Percentiles rank a stretch among this genome's conserved stretches.
Conservation (phyloP, 2,329 filamentous ascomycete genomes). For the Simplicillium aogashimaense region DNA sequence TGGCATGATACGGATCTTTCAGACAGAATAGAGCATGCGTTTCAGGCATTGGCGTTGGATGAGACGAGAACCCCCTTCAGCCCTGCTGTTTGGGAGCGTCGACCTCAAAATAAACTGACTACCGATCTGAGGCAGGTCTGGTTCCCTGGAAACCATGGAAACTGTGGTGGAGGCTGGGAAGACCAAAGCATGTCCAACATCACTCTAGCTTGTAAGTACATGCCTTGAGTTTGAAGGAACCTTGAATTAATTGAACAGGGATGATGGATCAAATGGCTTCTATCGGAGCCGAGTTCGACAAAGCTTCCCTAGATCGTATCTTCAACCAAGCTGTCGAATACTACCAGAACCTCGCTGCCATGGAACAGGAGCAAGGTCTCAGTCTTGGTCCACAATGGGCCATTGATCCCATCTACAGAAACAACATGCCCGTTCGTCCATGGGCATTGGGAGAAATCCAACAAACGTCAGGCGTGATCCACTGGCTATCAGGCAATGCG, state of each 20-base stretch:
- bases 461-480: slow-evolving; percentile 27
- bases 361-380: slow-evolving; percentile 3
- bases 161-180: slow-evolving; percentile 59
- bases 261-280: slow-evolving; percentile 47
- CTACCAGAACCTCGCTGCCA: slow-evolving; percentile 15
- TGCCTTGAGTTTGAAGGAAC: not conserved
- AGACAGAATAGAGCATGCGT: slow-evolving; percentile 43
- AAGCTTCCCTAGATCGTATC: slow-evolving; percentile 28
- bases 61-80: slow-evolving; percentile 43
- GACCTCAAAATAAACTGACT: slow-evolving; percentile 22
- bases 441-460: slow-evolving; percentile 38
- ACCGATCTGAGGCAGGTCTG: slow-evolving; percentile 43
- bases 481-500: slow-evolving; percentile 31
- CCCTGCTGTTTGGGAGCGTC: slow-evolving; percentile 45
- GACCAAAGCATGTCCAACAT: slow-evolving; percentile 35
- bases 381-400: slow-evolving; percentile 27
- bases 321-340: slow-evolving; percentile 22
- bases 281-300: slow-evolving; percentile 39
- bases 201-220: slow-evolving; percentile 26
- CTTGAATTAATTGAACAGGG: slow-evolving; percentile 21
- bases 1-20: slow-evolving; percentile 46
- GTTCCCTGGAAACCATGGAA: slow-evolving; percentile 64
- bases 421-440: slow-evolving; percentile 35
- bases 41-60: slow-evolving; percentile 49
- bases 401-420: slow-evolving; percentile 33